phyloP scores from a whole-genome alignment of 129 eudicot species.

The Pseudognaphalium luteoalbum region DNA sequence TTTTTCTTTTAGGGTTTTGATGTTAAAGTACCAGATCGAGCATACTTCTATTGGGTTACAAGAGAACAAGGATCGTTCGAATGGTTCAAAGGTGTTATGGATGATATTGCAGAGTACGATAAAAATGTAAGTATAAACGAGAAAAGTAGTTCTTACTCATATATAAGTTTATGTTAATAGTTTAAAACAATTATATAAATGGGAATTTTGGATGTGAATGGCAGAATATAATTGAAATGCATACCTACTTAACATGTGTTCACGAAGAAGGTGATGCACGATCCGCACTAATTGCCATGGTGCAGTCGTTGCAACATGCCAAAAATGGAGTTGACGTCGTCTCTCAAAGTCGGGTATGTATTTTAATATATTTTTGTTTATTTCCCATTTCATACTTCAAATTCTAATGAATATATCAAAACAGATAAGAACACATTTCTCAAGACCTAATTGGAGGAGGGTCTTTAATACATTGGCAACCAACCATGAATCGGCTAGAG shows the following conservation, averaged over 20 bases:
- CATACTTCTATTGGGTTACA: constrained; percentile 97
- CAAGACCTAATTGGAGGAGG: constrained; percentile 96
- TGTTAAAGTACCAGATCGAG: constrained; percentile 67
- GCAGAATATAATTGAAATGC: constrained; percentile 92
- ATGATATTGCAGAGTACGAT: constrained; percentile 85
- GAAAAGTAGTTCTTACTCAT: not conserved
- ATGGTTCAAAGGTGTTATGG: constrained; percentile 99
- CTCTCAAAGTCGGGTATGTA: constrained; percentile 76
- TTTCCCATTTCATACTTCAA: not conserved
- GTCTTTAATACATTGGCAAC: constrained; percentile 66
- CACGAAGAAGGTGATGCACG: constrained; percentile 99
- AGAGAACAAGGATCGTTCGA: constrained; percentile 96
- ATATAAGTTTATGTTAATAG: not conserved
- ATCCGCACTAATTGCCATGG: constrained; percentile 96
- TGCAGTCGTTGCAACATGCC: constrained; percentile 91
- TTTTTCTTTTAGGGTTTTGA: constrained; percentile 20
- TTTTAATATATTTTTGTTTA: not conserved
- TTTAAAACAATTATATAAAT: not conserved
- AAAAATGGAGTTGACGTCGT: constrained; percentile 95
- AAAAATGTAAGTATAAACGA: constrained; percentile 44
- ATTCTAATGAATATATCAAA: constrained; percentile 22
- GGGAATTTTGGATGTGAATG: constrained; percentile 18
- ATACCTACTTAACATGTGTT: constrained; percentile 89
- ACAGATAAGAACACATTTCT: constrained; percentile 91
- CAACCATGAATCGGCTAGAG: constrained; percentile 49